Evolutionary conservation across 1,284 basidiomycete species (phyloP), one percentile per base, ranked within the genome.

Genomic region (Cutaneotrichosporon sp.): DNA sequence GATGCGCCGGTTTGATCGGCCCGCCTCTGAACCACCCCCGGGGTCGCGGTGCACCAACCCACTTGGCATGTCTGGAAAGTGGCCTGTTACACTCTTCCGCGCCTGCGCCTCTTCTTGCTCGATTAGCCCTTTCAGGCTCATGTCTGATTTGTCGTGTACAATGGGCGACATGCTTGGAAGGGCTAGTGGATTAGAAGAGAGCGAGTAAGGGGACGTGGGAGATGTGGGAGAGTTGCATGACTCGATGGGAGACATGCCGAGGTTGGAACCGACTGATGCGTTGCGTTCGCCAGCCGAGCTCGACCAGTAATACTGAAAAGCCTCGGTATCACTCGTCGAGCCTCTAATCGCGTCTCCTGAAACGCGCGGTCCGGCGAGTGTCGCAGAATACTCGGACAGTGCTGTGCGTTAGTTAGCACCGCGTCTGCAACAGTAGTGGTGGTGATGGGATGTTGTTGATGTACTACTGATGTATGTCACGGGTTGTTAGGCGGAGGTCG

Each of bases 221-320:
- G 38, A 19, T 32, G 39, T 27, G 4, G 48, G 25, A 24, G 34
- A 43, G 14, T 22, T 25, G 16, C 51, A 38, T 22, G 52, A 39
- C 27, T 56, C 51, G 42, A 54, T 52, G 20, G 59, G 55, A 4
- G 55, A 52, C 22, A 57, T 51, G 26, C 61, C 61, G 17, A 70
- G 55, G 4, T 60, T 64, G 2, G 66, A 44, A n/a, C 29, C 27
- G 14, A 66, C 57, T 9, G 66, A 68, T 6, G 58, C 59, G n/a
- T 63, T 62, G n/a, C 68, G 67, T 19, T 57, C 59, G n/a, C 69
- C 71, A 9, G 71, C 69, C 14, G 61, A 53, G 7, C 58, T 58
- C 5, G 67, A 70, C 62, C 63, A 72, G 58, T 72, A 72, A 50
- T 72, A 70, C 52, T 70, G 69, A 8, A 71, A 55, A 17, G 67